Evolutionary conservation across 345 rosid genomes (phyloP).

Genomic region (Cardamine occulta): DNA sequence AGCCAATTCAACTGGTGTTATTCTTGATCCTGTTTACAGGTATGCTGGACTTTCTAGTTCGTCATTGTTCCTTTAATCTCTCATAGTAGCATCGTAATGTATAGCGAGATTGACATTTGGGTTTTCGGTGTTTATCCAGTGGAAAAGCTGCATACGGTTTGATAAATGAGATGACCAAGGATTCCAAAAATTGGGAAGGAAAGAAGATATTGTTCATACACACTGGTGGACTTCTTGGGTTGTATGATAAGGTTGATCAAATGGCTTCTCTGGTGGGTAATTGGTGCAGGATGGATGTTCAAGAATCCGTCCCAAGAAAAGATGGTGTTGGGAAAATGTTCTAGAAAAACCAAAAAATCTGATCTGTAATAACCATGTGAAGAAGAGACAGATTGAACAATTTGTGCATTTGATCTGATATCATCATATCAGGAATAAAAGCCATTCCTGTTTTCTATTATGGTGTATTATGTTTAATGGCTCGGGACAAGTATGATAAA

Average conservation of each 20-base stretch:
- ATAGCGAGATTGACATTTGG: slow-evolving; percentile 15
- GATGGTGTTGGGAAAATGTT: slow-evolving; percentile 87
- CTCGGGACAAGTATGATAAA: not conserved
- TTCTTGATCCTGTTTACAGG: slow-evolving; percentile 98
- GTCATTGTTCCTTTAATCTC: not conserved
- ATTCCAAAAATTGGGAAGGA: slow-evolving; percentile 82
- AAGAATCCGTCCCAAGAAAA: slow-evolving; percentile 70
- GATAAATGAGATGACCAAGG: slow-evolving; percentile 76
- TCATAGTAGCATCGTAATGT: not conserved
- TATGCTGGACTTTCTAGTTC: slow-evolving; percentile 25
- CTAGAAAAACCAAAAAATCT: slow-evolving; percentile 37
- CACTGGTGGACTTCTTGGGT: slow-evolving; percentile 84
- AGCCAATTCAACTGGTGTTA: slow-evolving; percentile 74
- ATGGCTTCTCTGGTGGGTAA: slow-evolving; percentile 63
- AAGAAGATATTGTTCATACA: slow-evolving; percentile 80
- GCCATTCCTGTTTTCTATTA: not conserved
- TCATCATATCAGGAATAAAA: slow-evolving; percentile 18
- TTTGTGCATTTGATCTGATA: slow-evolving; percentile 19
- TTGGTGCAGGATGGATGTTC: slow-evolving; percentile 77
- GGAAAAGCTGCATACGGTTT: slow-evolving; percentile 88
- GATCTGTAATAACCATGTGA: slow-evolving; percentile 26
- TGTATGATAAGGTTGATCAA: slow-evolving; percentile 82
- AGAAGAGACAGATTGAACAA: slow-evolving; percentile 8
- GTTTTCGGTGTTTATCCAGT: slow-evolving; percentile 42
- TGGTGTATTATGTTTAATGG: slow-evolving; percentile 4